Percentiles rank a stretch among this genome's conserved stretches.
These are phyloP conservation scores for Mycena maculata DNA, from an alignment of 768 basidiomycete species.

Conservation along the genomic window DNA sequence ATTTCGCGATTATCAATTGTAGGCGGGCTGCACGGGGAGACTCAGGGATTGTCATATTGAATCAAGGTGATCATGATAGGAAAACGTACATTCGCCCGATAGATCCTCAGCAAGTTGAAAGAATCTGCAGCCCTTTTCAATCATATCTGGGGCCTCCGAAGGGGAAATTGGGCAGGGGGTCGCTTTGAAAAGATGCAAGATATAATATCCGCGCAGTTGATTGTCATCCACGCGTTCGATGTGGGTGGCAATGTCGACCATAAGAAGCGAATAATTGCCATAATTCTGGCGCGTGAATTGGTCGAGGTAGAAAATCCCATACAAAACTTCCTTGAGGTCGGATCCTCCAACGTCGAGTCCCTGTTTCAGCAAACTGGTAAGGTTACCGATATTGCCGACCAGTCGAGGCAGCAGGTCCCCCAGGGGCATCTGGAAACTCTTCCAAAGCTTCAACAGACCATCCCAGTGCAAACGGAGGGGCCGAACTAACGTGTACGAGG, in stretches of 20 bases:
- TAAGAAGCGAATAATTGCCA: not conserved
- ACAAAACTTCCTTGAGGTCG: not conserved
- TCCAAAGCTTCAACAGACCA: not conserved
- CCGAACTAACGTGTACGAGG: conserved; percentile 2
- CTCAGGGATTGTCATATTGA: not conserved
- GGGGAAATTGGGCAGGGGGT: not conserved
- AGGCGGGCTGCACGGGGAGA: not conserved
- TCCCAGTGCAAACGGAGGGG: conserved; percentile 9
- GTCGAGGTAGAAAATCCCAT: not conserved
- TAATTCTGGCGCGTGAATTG: not conserved
- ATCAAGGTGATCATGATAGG: not conserved
- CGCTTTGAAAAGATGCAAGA: not conserved
- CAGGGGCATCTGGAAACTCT: not conserved
- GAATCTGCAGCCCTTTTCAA: not conserved
- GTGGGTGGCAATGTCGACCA: not conserved
- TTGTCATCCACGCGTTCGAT: not conserved
- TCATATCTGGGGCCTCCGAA: not conserved
- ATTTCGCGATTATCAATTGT: not conserved
- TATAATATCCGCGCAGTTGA: not conserved
- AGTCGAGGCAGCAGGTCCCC: not conserved
- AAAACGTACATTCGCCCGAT: not conserved
- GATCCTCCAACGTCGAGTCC: not conserved
- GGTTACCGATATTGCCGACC: not conserved
- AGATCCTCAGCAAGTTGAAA: conserved; percentile 1
- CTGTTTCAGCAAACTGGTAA: not conserved